Conservation (phyloP, 1,284 basidiomycete genomes). For the Wolfiporia cocos region DNA sequence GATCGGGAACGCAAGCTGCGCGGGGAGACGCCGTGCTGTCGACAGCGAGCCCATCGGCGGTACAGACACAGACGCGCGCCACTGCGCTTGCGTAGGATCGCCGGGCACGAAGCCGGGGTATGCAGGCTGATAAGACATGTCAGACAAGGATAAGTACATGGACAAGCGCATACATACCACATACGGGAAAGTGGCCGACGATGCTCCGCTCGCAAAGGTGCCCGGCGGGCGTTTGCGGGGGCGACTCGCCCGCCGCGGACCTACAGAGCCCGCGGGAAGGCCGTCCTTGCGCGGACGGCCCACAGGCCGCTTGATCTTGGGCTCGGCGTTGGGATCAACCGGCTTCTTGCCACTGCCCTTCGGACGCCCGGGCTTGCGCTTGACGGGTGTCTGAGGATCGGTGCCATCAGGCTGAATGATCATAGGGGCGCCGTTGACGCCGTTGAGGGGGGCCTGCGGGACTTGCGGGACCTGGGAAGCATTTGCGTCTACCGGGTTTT, state of each 20-base stretch:
- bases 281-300: conserved; percentile 53
- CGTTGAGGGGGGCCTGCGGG: conserved; percentile 4
- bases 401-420: conserved; percentile 11
- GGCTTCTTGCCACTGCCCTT: conserved; percentile 51
- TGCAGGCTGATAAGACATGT: neutral
- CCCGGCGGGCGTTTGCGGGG: conserved; percentile 36
- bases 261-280: conserved; percentile 47
- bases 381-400: conserved; percentile 25
- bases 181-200: conserved; percentile 15
- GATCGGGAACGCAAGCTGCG: conserved; percentile 27
- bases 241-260: conserved; percentile 27
- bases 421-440: conserved; percentile 8
- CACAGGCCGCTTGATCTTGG: conserved; percentile 47
- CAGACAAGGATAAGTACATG: neutral
- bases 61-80: conserved; percentile 27
- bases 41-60: conserved; percentile 26
- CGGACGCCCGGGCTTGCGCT: conserved; percentile 37
- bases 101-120: conserved; percentile 2
- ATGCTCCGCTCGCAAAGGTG: conserved; percentile 23
- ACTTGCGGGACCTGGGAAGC: conserved; percentile 8
- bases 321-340: conserved; percentile 30
- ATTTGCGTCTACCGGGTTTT: neutral
- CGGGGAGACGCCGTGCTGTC: conserved; percentile 21
- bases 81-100: conserved; percentile 13
- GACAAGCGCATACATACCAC: conserved; percentile 13